These are phyloP conservation scores for Penicillium alfredii DNA, from an alignment of 495 filamentous ascomycete genomes.

Conservation along the genomic window DNA sequence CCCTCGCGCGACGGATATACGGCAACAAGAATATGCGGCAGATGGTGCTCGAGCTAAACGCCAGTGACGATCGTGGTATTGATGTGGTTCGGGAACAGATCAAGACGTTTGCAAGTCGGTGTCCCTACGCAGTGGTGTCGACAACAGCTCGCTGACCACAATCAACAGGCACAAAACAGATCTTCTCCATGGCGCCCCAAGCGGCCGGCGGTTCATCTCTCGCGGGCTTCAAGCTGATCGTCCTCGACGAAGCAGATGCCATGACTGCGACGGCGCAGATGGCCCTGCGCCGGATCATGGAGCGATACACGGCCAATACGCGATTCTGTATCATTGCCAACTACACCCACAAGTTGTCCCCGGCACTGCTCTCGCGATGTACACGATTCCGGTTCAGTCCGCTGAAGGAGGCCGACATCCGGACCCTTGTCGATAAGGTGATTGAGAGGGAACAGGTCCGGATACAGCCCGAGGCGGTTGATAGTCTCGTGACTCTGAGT, in stretches of 20 bases:
- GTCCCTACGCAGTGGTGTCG: too few relatives aligned
- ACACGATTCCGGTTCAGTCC: slow-evolving; percentile 95
- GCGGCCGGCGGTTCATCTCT: slow-evolving; percentile 47
- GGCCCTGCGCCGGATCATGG: slow-evolving; percentile 96
- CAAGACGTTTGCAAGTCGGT: slow-evolving; percentile 88
- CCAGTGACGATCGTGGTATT: slow-evolving; percentile 94
- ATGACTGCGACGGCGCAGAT: slow-evolving; percentile 98
- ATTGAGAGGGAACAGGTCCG: slow-evolving; percentile 81
- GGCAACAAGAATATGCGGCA: slow-evolving; percentile 88
- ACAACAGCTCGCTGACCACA: slow-evolving; percentile 46
- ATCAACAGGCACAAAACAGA: slow-evolving; percentile 55
- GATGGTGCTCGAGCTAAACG: slow-evolving; percentile 97
- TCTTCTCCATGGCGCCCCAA: slow-evolving; percentile 52
- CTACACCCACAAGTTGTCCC: slow-evolving; percentile 98
- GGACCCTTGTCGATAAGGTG: slow-evolving; percentile 77
- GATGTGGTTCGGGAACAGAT: slow-evolving; percentile 98
- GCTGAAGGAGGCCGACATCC: slow-evolving; percentile 80
- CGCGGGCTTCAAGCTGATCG: slow-evolving; percentile 86
- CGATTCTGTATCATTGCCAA: slow-evolving; percentile 99
- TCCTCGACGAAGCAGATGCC: slow-evolving; percentile 95
- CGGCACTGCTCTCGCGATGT: slow-evolving; percentile 86
- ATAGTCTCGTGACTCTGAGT: slow-evolving; percentile 77
- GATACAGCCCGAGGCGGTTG: slow-evolving; percentile 70
- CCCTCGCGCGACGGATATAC: slow-evolving; percentile 87
- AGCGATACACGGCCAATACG: slow-evolving; percentile 97